Evolutionary conservation across 2,329 filamentous ascomycete genomes (phyloP), one percentile per base, ranked within the genome.

Genomic region (Colletotrichum tropicicola): DNA sequence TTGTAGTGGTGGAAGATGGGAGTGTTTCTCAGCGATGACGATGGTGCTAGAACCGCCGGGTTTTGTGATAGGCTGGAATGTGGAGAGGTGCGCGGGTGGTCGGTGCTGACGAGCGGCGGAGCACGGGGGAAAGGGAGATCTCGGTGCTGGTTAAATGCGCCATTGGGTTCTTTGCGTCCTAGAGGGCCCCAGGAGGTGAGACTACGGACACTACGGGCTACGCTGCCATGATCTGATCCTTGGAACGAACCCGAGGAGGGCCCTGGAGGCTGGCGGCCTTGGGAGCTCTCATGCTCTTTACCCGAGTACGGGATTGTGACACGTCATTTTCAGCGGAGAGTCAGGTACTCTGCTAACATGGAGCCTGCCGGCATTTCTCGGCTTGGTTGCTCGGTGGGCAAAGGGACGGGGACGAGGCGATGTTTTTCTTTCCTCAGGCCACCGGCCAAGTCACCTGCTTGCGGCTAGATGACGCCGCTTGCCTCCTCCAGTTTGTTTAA

Each of bases 1-100:
- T 53, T 30, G 30, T 44, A 25, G 37, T 19, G 39, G n/a, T 19
- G 39, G n/a, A 57, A 57, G 43, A 47, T 43, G 19, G 54, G 43
- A 17, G 6, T 32, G 52, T 30, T 35, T 43, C 21, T 39, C 30
- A 53, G 43, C 62, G 62, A 65, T 65, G 62, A 65, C 51, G 62
- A 65, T 47, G 43, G 57, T 61, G 49, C 44, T 37, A 39, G 57
- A 27, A 49, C 49, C 19, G 41, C 27, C 37, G 49, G 43, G 58
- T 65, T 65, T 65, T 65, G 62, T 65, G 62, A 65, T 62, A 65
- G 62, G 62, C 27, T 39, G 62, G 37, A 49, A n/a, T 55, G 44
- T 62, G 62, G 57, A 39, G 57, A 51, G 32, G 25, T 30, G 48
- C 39, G 58, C 9, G 30, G 57, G 43, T 47, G 37, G 51, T 45